Conservation (phyloP, 2,329 filamentous ascomycete genomes). For the Aspergillaceae sp. region DNA sequence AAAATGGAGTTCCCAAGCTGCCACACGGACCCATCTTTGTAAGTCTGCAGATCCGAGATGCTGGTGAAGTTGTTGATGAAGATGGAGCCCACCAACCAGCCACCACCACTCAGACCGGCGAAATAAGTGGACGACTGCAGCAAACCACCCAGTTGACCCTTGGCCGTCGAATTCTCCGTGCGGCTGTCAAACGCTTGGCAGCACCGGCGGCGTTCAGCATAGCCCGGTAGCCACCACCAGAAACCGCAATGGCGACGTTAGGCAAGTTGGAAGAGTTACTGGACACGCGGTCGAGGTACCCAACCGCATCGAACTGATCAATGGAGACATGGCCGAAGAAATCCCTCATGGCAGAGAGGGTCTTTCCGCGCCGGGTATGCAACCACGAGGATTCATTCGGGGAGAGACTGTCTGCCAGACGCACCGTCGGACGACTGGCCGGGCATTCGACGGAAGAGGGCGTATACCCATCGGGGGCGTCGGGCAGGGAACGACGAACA, state of each 20-base stretch:
- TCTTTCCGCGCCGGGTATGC: slow-evolving; percentile 59
- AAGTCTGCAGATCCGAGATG: slow-evolving; percentile 38
- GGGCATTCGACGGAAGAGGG: slow-evolving; percentile 64
- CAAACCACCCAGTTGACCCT: slow-evolving; percentile 68
- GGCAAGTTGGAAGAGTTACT: slow-evolving; percentile 52
- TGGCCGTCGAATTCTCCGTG: slow-evolving; percentile 51
- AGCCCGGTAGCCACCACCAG: slow-evolving; percentile 81
- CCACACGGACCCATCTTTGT: slow-evolving; percentile 16
- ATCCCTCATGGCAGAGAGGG: slow-evolving; percentile 61
- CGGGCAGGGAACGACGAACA: slow-evolving; percentile 39
- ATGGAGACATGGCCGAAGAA: slow-evolving; percentile 67
- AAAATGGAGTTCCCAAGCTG: slow-evolving; percentile 42
- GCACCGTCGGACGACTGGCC: slow-evolving; percentile 56
- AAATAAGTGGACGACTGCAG: slow-evolving; percentile 77
- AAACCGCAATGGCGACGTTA: slow-evolving; percentile 68
- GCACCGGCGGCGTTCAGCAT: slow-evolving; percentile 79
- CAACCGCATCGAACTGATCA: slow-evolving; percentile 63
- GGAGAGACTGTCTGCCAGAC: slow-evolving; percentile 57
- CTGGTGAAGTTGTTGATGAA: slow-evolving; percentile 72
- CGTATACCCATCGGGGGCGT: slow-evolving; percentile 61
- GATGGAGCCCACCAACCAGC: slow-evolving; percentile 78
- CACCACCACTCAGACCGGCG: slow-evolving; percentile 71
- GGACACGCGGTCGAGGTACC: slow-evolving; percentile 57
- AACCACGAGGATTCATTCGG: slow-evolving; percentile 68
- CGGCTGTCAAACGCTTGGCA: slow-evolving; percentile 71